A percentile compares a stretch with the other conserved stretches of the same genome.
These are phyloP conservation scores for Paxillus rubicundulus DNA, from an alignment of 768 basidiomycete genomes.

Conservation along the genomic window DNA sequence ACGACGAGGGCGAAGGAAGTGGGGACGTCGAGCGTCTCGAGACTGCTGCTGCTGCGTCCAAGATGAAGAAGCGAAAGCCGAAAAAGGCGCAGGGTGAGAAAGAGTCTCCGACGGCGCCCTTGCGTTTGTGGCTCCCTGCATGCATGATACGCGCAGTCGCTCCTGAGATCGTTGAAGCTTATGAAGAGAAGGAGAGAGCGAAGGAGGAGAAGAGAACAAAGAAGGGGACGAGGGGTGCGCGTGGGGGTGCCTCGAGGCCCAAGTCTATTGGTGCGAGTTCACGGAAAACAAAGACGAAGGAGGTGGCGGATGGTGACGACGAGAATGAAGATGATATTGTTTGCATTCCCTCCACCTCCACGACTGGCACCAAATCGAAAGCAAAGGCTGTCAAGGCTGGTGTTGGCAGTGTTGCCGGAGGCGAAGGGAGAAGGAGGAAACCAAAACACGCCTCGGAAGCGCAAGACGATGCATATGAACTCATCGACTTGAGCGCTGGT, in stretches of 20 bases:
- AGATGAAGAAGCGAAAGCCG: conserved; percentile 20
- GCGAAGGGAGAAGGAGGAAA: conserved; percentile 14
- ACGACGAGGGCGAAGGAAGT: conserved; percentile 33
- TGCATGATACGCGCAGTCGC: conserved; percentile 69
- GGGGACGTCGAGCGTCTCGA: conserved; percentile 19
- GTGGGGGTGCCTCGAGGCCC: background rate
- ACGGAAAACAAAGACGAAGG: background rate
- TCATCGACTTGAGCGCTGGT: conserved; percentile 22
- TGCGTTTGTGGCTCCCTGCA: conserved; percentile 82
- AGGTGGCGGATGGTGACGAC: background rate
- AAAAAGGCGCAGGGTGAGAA: conserved; percentile 22
- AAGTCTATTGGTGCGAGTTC: conserved; percentile 1
- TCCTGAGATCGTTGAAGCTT: conserved; percentile 61
- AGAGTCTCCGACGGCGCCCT: conserved; percentile 45
- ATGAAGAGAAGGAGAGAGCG: conserved; percentile 55
- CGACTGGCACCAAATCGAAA: conserved; percentile 4
- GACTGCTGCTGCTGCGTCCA: conserved; percentile 21
- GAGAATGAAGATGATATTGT: background rate
- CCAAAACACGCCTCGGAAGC: conserved; percentile 22
- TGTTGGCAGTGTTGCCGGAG: background rate
- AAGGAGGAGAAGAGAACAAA: conserved; percentile 41
- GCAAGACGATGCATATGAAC: conserved; percentile 28
- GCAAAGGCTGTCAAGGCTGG: conserved; percentile 1
- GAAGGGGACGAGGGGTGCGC: conserved; percentile 17
- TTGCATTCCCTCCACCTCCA: conserved; percentile 4